A percentile compares a stretch with the other conserved stretches of the same genome.
Evolutionary conservation across 768 basidiomycete genomes (phyloP).

Genomic region (Boletus vinaceobasis): DNA sequence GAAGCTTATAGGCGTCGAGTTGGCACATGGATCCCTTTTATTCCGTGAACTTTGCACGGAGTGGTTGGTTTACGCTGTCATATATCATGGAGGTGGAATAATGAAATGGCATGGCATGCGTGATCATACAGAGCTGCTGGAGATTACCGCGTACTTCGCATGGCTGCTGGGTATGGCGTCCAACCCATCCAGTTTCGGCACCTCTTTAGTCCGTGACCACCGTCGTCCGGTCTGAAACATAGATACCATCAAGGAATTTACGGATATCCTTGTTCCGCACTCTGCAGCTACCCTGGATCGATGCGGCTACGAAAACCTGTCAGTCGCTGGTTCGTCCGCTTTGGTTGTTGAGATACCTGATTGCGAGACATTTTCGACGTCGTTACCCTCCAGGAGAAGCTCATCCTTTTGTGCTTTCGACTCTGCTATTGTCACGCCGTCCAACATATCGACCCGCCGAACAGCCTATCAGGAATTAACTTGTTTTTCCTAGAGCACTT

Average conservation of each 20-base stretch:
- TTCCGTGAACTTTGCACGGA: constrained; percentile 46
- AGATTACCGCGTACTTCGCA: constrained; percentile 22
- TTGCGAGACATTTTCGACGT: constrained; percentile 96
- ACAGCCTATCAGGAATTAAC: constrained; percentile 56
- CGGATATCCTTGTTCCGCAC: constrained; percentile 99
- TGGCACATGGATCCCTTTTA: constrained; percentile 86
- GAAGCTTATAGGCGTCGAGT: constrained; percentile 69
- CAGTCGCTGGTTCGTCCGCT: background rate
- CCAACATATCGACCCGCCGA: constrained; percentile 88
- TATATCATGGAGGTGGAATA: constrained; percentile 1
- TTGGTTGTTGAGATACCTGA: constrained; percentile 54
- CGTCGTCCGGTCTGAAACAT: constrained; percentile 80
- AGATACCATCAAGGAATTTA: constrained; percentile 95
- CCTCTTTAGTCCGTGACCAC: constrained; percentile 41
- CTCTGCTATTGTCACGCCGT: constrained; percentile 79
- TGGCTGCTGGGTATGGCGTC: constrained; percentile 13
- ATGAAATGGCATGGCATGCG: constrained; percentile 19
- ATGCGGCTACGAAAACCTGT: constrained; percentile 59
- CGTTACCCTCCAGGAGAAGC: constrained; percentile 90
- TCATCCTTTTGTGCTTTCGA: constrained; percentile 94
- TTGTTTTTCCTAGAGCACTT: background rate
- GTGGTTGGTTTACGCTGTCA: background rate
- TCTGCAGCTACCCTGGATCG: constrained; percentile 93
- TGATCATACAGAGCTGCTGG: constrained; percentile 27
- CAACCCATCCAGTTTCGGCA: constrained; percentile 6